phyloP scores from a whole-genome alignment of 2,329 filamentous ascomycete genomes.

The Biscogniauxia sp. region DNA sequence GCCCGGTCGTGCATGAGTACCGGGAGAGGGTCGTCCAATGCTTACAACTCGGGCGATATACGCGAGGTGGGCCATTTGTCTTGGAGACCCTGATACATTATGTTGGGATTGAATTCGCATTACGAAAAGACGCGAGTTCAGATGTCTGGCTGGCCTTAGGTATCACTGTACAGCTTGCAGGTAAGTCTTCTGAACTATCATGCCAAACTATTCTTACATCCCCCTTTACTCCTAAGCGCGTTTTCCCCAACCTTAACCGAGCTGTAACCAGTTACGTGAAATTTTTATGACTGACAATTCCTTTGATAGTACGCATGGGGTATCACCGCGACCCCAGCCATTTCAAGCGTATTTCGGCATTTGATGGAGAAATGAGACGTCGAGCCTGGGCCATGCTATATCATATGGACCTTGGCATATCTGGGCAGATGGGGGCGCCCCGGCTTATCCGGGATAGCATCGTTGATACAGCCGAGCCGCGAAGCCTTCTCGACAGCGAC shows the following conservation, averaged over 20 bases:
- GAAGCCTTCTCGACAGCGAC: conserved; percentile 44
- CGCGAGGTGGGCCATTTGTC: conserved; percentile 41
- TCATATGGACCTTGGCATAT: conserved; percentile 41
- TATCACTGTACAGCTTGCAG: conserved; percentile 28
- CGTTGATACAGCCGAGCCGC: conserved; percentile 41
- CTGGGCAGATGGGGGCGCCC: conserved; percentile 44
- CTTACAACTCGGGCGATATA: conserved; percentile 39
- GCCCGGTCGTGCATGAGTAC: conserved; percentile 13
- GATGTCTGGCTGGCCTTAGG: conserved; percentile 37
- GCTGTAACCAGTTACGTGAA: neutral
- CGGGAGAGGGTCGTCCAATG: conserved; percentile 37
- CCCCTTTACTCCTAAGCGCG: no score
- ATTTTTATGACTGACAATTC: conserved; percentile 5
- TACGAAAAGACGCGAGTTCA: conserved; percentile 30
- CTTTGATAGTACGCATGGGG: conserved; percentile 37
- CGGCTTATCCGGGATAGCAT: conserved; percentile 38
- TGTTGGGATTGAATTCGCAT: conserved; percentile 31
- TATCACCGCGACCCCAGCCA: conserved; percentile 44
- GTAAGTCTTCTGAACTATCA: conserved; percentile 10
- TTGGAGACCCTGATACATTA: conserved; percentile 39
- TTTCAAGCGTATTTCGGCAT: conserved; percentile 40
- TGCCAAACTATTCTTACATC: no score
- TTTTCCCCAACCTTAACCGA: no score
- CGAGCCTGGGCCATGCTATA: conserved; percentile 41
- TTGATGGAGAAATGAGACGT: conserved; percentile 45